Evolutionary conservation across 345 rosid genomes (phyloP).

Genomic region (Hibiscus syriacus): DNA sequence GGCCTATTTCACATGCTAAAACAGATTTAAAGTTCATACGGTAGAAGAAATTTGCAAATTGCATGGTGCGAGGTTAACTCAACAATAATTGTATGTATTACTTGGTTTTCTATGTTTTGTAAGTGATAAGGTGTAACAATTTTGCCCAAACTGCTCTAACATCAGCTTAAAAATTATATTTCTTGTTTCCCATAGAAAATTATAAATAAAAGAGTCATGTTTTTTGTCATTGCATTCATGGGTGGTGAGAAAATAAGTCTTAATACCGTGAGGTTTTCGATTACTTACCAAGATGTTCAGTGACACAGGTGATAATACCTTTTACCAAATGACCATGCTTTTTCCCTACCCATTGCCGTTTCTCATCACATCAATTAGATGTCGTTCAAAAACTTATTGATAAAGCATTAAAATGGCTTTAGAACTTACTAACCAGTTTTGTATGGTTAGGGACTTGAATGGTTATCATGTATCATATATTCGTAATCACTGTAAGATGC

Average conservation of each 20-base stretch:
- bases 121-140: not conserved
- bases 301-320: not conserved
- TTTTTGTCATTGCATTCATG: not conserved
- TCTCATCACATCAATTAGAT: not conserved
- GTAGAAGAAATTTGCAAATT: not conserved
- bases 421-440: not conserved
- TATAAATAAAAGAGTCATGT: not conserved
- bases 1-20: not conserved
- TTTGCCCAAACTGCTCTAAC: not conserved
- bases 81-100: not conserved
- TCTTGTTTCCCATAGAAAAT: not conserved
- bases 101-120: not conserved
- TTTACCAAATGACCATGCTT: not conserved
- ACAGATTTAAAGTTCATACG: not conserved
- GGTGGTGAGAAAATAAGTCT: not conserved
- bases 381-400: not conserved
- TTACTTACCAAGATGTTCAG: not conserved
- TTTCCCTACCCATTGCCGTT: not conserved
- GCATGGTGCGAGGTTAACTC: not conserved
- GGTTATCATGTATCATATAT: not conserved
- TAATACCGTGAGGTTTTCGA: not conserved
- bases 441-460: not conserved
- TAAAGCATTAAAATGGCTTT: not conserved
- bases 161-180: not conserved
- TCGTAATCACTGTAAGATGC: not conserved